These are phyloP conservation scores for Metschnikowia koreensis DNA, from an alignment of 805 yeast species.

Conservation along the genomic window DNA sequence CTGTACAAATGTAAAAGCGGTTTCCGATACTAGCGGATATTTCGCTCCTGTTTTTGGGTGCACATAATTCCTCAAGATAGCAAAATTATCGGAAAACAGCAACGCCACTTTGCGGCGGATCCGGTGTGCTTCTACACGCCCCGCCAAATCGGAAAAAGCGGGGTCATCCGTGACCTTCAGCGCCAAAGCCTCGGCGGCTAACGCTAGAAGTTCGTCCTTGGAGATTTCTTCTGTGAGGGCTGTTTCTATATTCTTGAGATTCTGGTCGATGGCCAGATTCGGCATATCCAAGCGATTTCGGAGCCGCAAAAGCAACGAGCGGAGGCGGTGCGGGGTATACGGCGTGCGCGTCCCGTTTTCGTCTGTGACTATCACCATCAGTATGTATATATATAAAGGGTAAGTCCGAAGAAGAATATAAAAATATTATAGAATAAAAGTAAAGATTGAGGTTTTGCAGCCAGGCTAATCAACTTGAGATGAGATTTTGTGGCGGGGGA, in stretches of 20 bases:
- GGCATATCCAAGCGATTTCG: not conserved
- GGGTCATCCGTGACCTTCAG: constrained; percentile 34
- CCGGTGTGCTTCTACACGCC: constrained; percentile 33
- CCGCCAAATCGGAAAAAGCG: constrained; percentile 36
- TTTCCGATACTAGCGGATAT: constrained; percentile 66
- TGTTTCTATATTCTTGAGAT: constrained; percentile 1
- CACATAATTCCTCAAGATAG: constrained; percentile 13
- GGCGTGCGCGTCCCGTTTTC: not conserved
- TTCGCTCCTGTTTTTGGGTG: constrained; percentile 12
- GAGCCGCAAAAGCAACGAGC: not conserved
- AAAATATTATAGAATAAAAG: too few species aligned
- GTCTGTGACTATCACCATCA: constrained; percentile 4
- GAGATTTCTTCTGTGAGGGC: constrained; percentile 13
- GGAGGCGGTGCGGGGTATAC: constrained; percentile 3
- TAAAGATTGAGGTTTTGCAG: not conserved
- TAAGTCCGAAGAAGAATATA: too few species aligned
- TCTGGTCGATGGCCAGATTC: not conserved
- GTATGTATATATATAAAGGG: too few species aligned
- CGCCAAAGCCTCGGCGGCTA: constrained; percentile 35
- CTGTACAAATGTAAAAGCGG: constrained; percentile 60
- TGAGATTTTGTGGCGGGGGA: not conserved
- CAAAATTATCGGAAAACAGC: constrained; percentile 28
- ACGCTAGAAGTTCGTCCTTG: constrained; percentile 25
- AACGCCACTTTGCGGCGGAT: constrained; percentile 21
- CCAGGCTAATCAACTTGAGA: not conserved